phyloP scores from a whole-genome alignment of 768 basidiomycete species.

The Myochromella boudieri region DNA sequence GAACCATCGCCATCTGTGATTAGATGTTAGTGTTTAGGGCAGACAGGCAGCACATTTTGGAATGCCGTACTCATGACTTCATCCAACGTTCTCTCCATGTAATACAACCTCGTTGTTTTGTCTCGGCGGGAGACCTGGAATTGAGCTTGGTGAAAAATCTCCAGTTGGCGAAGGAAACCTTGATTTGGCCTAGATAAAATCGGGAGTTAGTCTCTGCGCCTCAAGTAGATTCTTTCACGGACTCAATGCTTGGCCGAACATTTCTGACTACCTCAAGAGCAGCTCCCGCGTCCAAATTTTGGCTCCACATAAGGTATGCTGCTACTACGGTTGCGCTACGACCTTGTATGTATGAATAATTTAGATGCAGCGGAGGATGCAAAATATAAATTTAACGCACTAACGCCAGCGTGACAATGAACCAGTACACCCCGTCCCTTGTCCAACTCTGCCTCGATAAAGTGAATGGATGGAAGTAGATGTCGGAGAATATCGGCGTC shows the following conservation, averaged over 20 bases:
- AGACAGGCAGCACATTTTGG: conserved; percentile 9
- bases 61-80: conserved; percentile 73
- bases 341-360: conserved; percentile 45
- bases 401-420: conserved; percentile 89
- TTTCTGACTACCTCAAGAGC: conserved; percentile 71
- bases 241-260: conserved; percentile 73
- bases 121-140: conserved; percentile 67
- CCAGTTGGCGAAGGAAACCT: conserved; percentile 79
- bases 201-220: no score
- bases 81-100: conserved; percentile 71
- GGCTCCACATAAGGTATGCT: conserved; percentile 84
- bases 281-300: conserved; percentile 50
- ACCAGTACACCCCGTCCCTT: conserved; percentile 79
- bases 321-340: conserved; percentile 84
- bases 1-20: conserved; percentile 73
- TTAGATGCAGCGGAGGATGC: not conserved
- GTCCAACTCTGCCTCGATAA: conserved; percentile 77
- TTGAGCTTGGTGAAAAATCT: conserved; percentile 72
- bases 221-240: not conserved
- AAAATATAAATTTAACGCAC: conserved; percentile 42
- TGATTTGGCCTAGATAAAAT: conserved; percentile 68
- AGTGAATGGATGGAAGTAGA: conserved; percentile 75
- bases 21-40: conserved; percentile 16
- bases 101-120: conserved; percentile 77
- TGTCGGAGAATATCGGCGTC: conserved; percentile 80